Evolutionary conservation across 805 yeast species (phyloP), one percentile per base, ranked within the genome.

Genomic region (Starmerella khaoyaiensis): DNA sequence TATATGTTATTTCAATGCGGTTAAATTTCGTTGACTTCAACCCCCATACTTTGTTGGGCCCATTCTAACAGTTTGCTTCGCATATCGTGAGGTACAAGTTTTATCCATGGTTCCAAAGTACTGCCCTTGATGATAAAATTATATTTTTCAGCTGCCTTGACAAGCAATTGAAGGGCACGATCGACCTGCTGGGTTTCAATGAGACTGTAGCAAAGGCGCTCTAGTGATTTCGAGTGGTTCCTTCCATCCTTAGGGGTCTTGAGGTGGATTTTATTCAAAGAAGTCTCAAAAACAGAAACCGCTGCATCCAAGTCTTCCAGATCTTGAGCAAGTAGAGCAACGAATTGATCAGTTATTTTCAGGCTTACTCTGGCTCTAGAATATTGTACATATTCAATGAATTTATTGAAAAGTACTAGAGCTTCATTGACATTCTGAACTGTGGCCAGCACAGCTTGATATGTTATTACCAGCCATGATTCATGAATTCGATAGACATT

Each of bases 271-370:
- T 30, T 18, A 5, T 16, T 19, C 21, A 50, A 31, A 4, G 53
- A 51, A 20, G 35, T 39, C 2, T 30, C 28, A 23, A 46, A 45
- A 5, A 50, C 29, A 11, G 34, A 21, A 35, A 42, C 48, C 1
- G 56, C 59, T 3, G 38, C 31, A 15, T 42, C 46, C 2, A 46
- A n/a, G 5, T n/a, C 34, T 27, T 14, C 23, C 4, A 35, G 26
- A 20, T 42, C 31, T 17, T 40, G 22, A 25, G 42, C 33, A 4
- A 54, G 36, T 12, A 44, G 40, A 23, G 14, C 24, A 5, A 55
- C 57, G 35, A 55, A 53, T 35, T 37, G 41, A 31, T 54, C 58
- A 10, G 42, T 29, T 5, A 47, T 37, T 4, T 42, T 41, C 28
- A 48, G 15, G 5, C 42, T 28, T 14, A 35, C 28, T 9, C 36